phyloP scores from a whole-genome alignment of 1,139 yeast species.

The Scheffersomyces parashehatae region DNA sequence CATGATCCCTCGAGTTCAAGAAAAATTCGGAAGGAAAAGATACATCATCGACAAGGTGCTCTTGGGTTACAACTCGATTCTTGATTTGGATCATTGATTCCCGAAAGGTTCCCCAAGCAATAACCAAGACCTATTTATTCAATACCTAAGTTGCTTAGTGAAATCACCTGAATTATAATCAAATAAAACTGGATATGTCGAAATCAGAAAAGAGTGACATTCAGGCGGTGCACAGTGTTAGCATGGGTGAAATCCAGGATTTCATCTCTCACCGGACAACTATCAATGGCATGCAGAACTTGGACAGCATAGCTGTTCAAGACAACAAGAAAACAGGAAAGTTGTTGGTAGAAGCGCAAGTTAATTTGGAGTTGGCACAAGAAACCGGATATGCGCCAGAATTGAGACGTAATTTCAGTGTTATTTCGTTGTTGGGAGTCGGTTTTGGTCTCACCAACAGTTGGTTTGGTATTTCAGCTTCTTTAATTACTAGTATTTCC shows the following conservation, averaged over 20 bases:
- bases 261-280: conserved; percentile 13
- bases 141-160: too few relatives aligned
- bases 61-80: too few relatives aligned
- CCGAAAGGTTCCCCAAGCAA: too few relatives aligned
- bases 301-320: conserved; percentile 9
- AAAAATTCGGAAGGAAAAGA: too few relatives aligned
- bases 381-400: conserved; percentile 41
- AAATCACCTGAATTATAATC: too few relatives aligned
- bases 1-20: too few relatives aligned
- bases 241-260: conserved; percentile 19
- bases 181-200: background rate
- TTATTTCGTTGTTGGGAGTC: conserved; percentile 53
- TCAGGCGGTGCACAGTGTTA: conserved; percentile 19
- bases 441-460: conserved; percentile 56
- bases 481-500: conserved; percentile 47
- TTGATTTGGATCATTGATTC: too few relatives aligned
- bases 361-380: conserved; percentile 30
- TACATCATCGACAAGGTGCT: too few relatives aligned
- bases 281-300: conserved; percentile 3
- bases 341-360: conserved; percentile 31
- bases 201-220: conserved; percentile 6
- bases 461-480: conserved; percentile 54
- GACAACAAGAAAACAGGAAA: conserved; percentile 15
- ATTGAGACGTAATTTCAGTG: conserved; percentile 51
- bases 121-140: too few relatives aligned